phyloP scores from a whole-genome alignment of 2,329 filamentous ascomycete species.

The Colletotrichum navitas region DNA sequence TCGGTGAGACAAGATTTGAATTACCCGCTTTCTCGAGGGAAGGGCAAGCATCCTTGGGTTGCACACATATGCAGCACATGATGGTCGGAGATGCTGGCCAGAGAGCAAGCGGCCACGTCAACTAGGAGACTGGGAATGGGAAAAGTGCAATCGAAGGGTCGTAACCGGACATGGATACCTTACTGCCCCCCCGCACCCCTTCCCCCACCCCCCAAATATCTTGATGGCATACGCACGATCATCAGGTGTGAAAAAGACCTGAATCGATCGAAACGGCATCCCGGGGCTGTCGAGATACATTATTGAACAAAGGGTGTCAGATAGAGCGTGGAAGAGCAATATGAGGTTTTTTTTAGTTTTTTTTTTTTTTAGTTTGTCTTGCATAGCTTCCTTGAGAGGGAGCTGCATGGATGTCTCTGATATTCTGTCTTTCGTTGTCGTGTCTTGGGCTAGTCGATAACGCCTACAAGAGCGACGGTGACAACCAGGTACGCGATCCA shows the following conservation, averaged over 20 bases:
- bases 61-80: not conserved
- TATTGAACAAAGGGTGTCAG: conserved; percentile 6
- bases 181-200: fast-evolving
- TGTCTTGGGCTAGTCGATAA: conserved; percentile 1
- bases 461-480: not conserved
- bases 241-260: conserved; percentile 23
- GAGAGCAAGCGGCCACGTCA: not conserved
- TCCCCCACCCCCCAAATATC: too few relatives aligned
- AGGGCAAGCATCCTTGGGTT: not conserved
- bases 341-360: not conserved
- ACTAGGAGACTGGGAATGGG: conserved; percentile 15
- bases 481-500: conserved; percentile 11
- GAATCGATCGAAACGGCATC: conserved; percentile 17
- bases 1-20: conserved; percentile 27
- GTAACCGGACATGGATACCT: conserved; percentile 16
- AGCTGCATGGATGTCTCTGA: conserved; percentile 27
- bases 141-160: conserved; percentile 9
- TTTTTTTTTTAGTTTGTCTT: conserved; percentile 14
- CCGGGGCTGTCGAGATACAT: conserved; percentile 21
- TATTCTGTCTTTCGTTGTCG: conserved; percentile 4
- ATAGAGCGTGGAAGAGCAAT: not conserved
- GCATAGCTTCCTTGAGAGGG: conserved; percentile 7
- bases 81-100: conserved; percentile 18
- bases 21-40: conserved; percentile 8
- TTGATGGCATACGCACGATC: conserved; percentile 10